phyloP scores from a whole-genome alignment of 768 basidiomycete genomes.

The Tylopilus intermedius region DNA sequence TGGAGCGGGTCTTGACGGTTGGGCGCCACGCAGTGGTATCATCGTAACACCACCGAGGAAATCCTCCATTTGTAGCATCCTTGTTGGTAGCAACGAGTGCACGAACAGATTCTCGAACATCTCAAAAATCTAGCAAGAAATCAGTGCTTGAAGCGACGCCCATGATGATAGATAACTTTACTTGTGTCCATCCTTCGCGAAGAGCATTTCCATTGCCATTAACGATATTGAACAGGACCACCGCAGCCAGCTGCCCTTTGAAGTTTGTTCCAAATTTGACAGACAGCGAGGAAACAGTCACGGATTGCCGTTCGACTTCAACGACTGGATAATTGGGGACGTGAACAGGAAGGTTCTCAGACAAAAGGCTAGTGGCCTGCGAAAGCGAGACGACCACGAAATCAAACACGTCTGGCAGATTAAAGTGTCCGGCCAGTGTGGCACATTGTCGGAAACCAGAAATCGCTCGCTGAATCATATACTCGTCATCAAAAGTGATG shows the following conservation, averaged over 20 bases:
- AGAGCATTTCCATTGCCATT: conserved; percentile 94
- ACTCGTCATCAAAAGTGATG: conserved; percentile 94
- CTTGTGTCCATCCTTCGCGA: conserved; percentile 92
- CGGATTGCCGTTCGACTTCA: conserved; percentile 81
- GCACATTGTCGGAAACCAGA: conserved; percentile 97
- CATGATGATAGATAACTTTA: conserved; percentile 28
- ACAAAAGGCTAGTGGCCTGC: conserved; percentile 82
- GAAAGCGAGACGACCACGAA: conserved; percentile 91
- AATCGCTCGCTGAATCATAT: conserved; percentile 90
- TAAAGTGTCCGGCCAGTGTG: conserved; percentile 83
- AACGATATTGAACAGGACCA: conserved; percentile 95
- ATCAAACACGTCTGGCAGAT: conserved; percentile 92
- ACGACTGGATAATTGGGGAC: conserved; percentile 85
- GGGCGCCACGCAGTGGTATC: conserved; percentile 82
- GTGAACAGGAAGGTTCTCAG: conserved; percentile 62
- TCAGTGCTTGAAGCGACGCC: neutral
- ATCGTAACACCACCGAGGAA: conserved; percentile 92
- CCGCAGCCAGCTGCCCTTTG: conserved; percentile 92
- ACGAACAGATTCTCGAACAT: conserved; percentile 97
- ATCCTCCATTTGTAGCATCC: conserved; percentile 97
- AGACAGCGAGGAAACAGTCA: conserved; percentile 89
- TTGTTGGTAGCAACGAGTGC: conserved; percentile 82
- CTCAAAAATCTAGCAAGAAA: conserved; percentile 74
- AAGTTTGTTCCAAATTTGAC: conserved; percentile 94
- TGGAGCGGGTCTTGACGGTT: conserved; percentile 55